Base-by-base conservation (phyloP, 2,329 filamentous ascomycete genomes). In the Simplicillium aogashimaense region DNA sequence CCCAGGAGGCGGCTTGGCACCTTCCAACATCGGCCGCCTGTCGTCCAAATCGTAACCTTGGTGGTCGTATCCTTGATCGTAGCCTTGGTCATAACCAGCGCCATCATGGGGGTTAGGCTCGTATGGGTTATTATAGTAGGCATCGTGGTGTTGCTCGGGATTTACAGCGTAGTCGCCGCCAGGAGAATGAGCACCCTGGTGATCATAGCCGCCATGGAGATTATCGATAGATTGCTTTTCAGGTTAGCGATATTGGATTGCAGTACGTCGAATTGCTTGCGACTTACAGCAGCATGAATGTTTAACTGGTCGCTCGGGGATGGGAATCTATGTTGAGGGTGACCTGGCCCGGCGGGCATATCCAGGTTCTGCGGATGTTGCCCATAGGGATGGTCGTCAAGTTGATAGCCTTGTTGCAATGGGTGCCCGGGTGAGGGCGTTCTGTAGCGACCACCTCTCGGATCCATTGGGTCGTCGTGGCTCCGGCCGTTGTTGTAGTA, bases 91-190 rank as follows among this genome's bases (percentile, higher is more conserved):
- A 48, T 81, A 80, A 17, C 76, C 74, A 12, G 78, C 73, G 12
- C 54, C 71, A 16, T 81, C 77, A 30, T 76, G 66, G 4, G 72
- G 70, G 9, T 74, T 67, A 11, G 86, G 84, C 48, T 88, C 76
- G 60, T 94, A 94, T 1, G 86, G 83, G 49, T 83, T 78, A 51
- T 81, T 86, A 59, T 84, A 90, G 66, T 95, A 95, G 41, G 78
- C 76, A 60, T 95, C 86, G 56, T 92, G 86, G 53, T 95, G 87
- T 43, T 81, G 80, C 58, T 94, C 81, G 9, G 90, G 88, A 53
- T 87, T 80, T 45, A 95, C 64, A 4, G 79, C 70, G 58, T 92
- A 89, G 41, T 88, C 83, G 43, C 70, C 70, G 33, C 71, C 67
- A 47, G 76, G 73, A 45, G 69, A 60, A 35, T 60, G 59, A 40